phyloP scores from a whole-genome alignment of 2,329 filamentous ascomycete genomes.

The Neodidymelliopsis sp. region DNA sequence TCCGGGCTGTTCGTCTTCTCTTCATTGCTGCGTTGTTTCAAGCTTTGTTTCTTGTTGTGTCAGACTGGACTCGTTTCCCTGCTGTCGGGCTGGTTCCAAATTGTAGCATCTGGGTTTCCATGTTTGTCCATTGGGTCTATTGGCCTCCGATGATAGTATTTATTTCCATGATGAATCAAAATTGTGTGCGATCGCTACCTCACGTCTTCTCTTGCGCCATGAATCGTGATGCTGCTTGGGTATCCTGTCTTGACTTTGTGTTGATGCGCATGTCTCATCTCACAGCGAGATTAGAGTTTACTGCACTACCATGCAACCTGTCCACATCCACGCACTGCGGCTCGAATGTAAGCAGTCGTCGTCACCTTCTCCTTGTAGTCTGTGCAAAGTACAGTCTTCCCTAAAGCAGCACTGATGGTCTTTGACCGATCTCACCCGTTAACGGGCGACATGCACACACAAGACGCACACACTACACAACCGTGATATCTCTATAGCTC shows the following conservation, averaged over 20 bases:
- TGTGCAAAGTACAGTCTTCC: no score
- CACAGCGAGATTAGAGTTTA: no score
- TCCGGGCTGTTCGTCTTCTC: constrained; percentile 20
- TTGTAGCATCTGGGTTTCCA: constrained; percentile 31
- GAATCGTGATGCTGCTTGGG: not conserved
- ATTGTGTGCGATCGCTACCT: constrained; percentile 17
- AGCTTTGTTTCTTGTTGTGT: constrained; percentile 21
- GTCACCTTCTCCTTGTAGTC: no score
- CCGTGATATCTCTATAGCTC: no score
- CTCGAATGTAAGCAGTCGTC: no score
- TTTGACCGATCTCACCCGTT: no score
- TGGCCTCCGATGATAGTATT: constrained; percentile 23
- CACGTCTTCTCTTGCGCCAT: not conserved
- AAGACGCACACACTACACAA: no score
- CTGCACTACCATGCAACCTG: no score
- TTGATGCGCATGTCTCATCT: no score
- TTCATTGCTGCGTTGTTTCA: constrained; percentile 19
- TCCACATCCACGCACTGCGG: no score
- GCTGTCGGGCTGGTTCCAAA: constrained; percentile 34
- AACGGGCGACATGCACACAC: no score
- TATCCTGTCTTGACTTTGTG: not conserved
- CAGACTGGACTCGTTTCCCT: constrained; percentile 23
- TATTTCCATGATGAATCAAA: constrained; percentile 26
- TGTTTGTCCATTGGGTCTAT: constrained; percentile 18
- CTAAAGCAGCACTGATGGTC: no score